Evolutionary conservation across 108 stramenopile genomes (phyloP), one percentile per base, ranked within the genome.

Genomic region (Mediolabrus comicus): DNA sequence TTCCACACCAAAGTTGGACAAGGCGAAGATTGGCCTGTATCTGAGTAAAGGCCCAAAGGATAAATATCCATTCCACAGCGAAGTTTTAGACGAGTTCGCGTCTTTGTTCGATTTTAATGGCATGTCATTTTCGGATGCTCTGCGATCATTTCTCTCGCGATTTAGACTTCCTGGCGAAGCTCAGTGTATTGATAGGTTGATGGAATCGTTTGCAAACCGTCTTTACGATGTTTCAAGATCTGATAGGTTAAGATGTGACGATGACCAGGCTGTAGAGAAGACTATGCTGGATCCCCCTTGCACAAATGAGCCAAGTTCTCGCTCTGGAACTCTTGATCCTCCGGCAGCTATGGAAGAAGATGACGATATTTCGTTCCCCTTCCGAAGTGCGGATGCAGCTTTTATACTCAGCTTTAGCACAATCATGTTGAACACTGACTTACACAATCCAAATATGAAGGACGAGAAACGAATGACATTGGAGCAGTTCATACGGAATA

Each of bases 141-240:
- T 99, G 26, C 85, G 97, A 26, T 61, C 77, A 12, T 97, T 95
- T 63, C 77, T 99, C 43, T 77, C 74, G 30, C 77, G 80, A 53
- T 99, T 99, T 58, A 85, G 95, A 38, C 66, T 99, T 60, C 98
- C 98, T 14, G 97, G 97, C 14, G 97, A 99, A 83, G 96, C 96
- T 7, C 98, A 99, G 77, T 94, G 92, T 67, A 98, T 99, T 56
- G 97, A 98, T 75, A 78, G 96, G 49, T 70, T 99, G 46, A 97
- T 99, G 97, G 97, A 98, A 59, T 89, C 91, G 7, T 97, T 98
- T 65, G 88, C 95, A 4, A 73, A 81, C 33, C 79, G 90, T 70
- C 77, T 87, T 24, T 96, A 86, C 72, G 68, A 74, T 25, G 85
- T 82, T 16, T 85, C 87, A 62, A 80, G 27, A 30, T 53, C 29